Evolutionary conservation across 176 grass and related monocot genomes (phyloP), one percentile per base, ranked within the genome.

Genomic region (Saccharum spontaneum): DNA sequence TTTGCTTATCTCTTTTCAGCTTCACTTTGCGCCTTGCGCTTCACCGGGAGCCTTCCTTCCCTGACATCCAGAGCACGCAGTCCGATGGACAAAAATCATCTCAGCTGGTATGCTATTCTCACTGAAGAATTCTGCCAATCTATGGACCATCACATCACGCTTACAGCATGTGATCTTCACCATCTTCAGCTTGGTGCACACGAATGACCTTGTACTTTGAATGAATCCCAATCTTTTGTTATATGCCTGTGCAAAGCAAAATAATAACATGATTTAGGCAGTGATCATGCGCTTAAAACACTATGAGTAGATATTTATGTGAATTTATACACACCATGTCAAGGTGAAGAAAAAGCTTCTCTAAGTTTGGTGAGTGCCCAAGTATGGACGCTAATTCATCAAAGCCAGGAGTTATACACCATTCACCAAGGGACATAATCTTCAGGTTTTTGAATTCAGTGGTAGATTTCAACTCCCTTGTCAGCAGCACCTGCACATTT

Each of bases 381-480:
- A 83, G 79, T 76, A 88, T 83, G 79, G 50, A 48, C 71, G 86
- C 55, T 60, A 88, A 48, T 49, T 16, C 52, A 77, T 70, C 11
- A 6, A 83, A 71, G 50, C 44, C 14, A 46, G 38, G 38, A 70
- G 54, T 34, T 3, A 82, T 61, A 77, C 86, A 87, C 79, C 86
- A 87, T 77, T 76, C 86, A 87, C 86, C 86, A 48, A 87, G 38
- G 18, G 79, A 69, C 50, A 87, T 39, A 70, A 80, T 87, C 28
- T 76, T 77, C 73, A 87, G 72, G 39, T 83, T 77, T 48, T 70
- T 77, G 22, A 87, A 87, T 33, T 65, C 57, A 64, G 67, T 68
- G 55, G 54, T 78, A 13, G 38, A 78, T 38, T 83, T 23, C 23
- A 79, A 12, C 54, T 73, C 55, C 66, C 57, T 77, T 3, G 3